Evolutionary conservation across 768 basidiomycete genomes (phyloP).

Genomic region (Agrocybe praecox): DNA sequence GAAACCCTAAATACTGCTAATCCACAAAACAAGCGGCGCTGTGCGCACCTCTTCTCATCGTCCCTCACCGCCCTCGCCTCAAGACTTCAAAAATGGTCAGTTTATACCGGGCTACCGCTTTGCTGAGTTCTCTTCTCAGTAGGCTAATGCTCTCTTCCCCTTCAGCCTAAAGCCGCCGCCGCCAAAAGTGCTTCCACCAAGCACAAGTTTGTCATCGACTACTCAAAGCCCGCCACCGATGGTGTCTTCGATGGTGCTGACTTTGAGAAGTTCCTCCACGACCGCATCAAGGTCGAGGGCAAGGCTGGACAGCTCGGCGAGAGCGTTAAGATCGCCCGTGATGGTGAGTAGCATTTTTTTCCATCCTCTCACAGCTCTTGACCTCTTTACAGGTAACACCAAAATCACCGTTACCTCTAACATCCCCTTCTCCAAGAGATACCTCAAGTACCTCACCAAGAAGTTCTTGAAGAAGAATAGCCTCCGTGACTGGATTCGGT

Average conservation of each 20-base stretch:
- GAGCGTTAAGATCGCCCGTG: constrained; percentile 81
- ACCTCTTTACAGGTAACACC: constrained; percentile 54
- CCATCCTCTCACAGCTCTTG: background rate
- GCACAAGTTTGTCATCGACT: constrained; percentile 84
- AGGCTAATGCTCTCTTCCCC: constrained; percentile 58
- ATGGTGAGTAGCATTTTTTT: constrained; percentile 55
- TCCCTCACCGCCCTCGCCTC: constrained; percentile 34
- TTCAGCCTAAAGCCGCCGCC: constrained; percentile 62
- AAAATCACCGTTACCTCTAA: constrained; percentile 85
- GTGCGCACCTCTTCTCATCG: background rate
- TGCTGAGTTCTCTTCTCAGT: constrained; percentile 17
- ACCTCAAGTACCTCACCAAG: constrained; percentile 98
- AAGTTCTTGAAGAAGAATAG: constrained; percentile 99
- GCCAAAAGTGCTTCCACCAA: constrained; percentile 58
- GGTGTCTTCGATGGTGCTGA: constrained; percentile 63
- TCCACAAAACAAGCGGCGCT: constrained; percentile 28
- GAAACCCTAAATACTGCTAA: constrained; percentile 55
- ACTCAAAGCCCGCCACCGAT: constrained; percentile 73
- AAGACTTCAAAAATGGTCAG: constrained; percentile 11
- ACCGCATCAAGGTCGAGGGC: constrained; percentile 91
- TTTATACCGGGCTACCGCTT: constrained; percentile 9
- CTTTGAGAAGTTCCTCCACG: constrained; percentile 87
- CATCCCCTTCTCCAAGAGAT: constrained; percentile 94
- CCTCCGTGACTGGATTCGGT: constrained; percentile 96
- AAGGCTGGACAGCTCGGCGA: constrained; percentile 94